Evolutionary conservation across 1,139 yeast species (phyloP).

Genomic region (Blastobotrys elegans): DNA sequence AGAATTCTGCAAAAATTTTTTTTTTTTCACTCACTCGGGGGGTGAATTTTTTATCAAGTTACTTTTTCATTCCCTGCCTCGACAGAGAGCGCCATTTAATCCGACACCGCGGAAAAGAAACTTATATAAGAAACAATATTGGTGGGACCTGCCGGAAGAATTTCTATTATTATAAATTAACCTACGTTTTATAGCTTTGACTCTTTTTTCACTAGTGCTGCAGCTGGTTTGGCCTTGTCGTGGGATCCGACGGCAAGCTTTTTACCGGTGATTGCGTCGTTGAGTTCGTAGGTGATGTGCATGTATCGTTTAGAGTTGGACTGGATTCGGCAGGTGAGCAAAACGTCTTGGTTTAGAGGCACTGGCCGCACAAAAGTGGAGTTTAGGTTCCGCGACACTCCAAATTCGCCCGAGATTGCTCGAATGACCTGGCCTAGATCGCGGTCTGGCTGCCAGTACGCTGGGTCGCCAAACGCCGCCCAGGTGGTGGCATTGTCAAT

Average conservation of each 20-base stretch:
- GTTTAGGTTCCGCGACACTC: slow-evolving; percentile 28
- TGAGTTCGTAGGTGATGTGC: slow-evolving; percentile 16
- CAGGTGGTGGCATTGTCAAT: slow-evolving; percentile 28
- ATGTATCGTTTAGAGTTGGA: slow-evolving; percentile 29
- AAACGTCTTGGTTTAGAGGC: slow-evolving; percentile 26
- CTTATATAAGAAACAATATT: too few species aligned
- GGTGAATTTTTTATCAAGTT: too few species aligned
- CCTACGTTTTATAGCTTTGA: neutral
- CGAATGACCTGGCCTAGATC: slow-evolving; percentile 13
- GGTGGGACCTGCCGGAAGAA: too few species aligned
- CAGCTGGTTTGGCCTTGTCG: slow-evolving; percentile 27
- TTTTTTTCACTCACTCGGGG: too few species aligned
- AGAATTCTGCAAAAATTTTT: too few species aligned
- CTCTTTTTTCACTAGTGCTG: neutral
- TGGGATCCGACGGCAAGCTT: slow-evolving; percentile 28
- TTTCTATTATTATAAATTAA: too few species aligned
- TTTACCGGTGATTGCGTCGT: slow-evolving; percentile 18
- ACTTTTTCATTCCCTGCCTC: too few species aligned
- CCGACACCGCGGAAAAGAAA: neutral
- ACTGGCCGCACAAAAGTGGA: slow-evolving; percentile 30
- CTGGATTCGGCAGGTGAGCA: slow-evolving; percentile 23
- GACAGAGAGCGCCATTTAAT: neutral
- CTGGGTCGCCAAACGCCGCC: slow-evolving; percentile 26
- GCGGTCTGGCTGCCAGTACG: slow-evolving; percentile 25
- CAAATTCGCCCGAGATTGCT: slow-evolving; percentile 20